These are phyloP conservation scores for Hyphopichia buzzinii DNA, from an alignment of 1,139 yeast species.

Conservation along the genomic window DNA sequence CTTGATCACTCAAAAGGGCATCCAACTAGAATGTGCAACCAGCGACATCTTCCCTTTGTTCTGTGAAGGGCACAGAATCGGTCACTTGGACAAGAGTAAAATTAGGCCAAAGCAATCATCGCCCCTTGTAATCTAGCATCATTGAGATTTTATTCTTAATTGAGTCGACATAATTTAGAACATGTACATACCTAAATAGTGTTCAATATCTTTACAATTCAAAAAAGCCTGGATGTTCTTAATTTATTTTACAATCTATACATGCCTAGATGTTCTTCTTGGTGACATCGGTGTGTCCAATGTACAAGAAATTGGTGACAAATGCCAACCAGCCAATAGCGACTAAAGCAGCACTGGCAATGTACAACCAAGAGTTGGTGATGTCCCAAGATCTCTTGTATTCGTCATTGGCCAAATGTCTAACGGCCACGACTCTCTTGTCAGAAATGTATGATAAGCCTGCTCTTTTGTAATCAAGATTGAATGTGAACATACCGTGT, in stretches of 20 bases:
- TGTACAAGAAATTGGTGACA: constrained; percentile 61
- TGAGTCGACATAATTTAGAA: too few species aligned
- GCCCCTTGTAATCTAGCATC: too few species aligned
- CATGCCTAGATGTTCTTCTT: constrained; percentile 30
- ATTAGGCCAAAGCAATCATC: too few species aligned
- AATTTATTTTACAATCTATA: neutral
- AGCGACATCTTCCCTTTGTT: constrained; percentile 20
- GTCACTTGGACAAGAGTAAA: too few species aligned
- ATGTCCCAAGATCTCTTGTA: constrained; percentile 92
- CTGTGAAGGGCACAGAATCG: constrained; percentile 17
- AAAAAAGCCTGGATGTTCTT: too few species aligned
- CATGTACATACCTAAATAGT: too few species aligned
- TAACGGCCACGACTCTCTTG: constrained; percentile 71
- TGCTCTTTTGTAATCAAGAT: constrained; percentile 73
- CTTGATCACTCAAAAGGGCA: constrained; percentile 11
- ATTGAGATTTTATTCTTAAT: too few species aligned
- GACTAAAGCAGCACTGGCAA: constrained; percentile 69
- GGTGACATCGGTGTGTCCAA: constrained; percentile 28
- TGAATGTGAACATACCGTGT: constrained; percentile 93
- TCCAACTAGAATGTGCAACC: constrained; percentile 21
- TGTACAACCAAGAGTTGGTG: constrained; percentile 88
- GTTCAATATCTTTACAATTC: too few species aligned
- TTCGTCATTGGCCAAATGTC: constrained; percentile 96
- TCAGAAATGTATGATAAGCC: constrained; percentile 72
- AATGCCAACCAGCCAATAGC: constrained; percentile 75